These are phyloP conservation scores for Theobroma grandiflorum DNA, from an alignment of 441 rosid species.

Conservation along the genomic window DNA sequence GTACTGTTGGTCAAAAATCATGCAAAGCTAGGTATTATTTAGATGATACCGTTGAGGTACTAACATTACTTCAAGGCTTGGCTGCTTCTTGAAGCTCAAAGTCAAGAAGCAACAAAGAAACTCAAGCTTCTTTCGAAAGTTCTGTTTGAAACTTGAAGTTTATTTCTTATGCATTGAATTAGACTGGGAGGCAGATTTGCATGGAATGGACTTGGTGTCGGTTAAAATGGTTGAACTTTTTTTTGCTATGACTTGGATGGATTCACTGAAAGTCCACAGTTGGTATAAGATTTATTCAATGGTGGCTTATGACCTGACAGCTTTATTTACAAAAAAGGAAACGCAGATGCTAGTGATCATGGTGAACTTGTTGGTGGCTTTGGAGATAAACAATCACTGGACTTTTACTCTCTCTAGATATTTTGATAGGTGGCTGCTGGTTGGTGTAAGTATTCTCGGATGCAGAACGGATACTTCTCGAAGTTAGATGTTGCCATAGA, in stretches of 20 bases:
- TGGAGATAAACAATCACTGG: not conserved
- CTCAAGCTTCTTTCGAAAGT: slow-evolving; percentile 39
- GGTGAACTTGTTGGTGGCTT: slow-evolving; percentile 7
- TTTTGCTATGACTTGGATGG: not conserved
- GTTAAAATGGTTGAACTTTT: not conserved
- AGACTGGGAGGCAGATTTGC: slow-evolving; percentile 3
- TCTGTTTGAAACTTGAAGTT: slow-evolving; percentile 17
- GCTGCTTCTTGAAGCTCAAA: slow-evolving; percentile 32
- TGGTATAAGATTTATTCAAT: not conserved
- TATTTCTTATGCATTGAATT: not conserved
- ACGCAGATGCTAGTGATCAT: not conserved
- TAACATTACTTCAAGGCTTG: slow-evolving; percentile 21
- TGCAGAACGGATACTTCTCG: slow-evolving; percentile 18
- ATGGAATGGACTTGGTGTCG: slow-evolving; percentile 13
- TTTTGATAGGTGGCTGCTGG: slow-evolving; percentile 3
- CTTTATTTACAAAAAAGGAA: not conserved
- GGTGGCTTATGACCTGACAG: slow-evolving; percentile 1
- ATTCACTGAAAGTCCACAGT: not conserved
- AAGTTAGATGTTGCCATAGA: slow-evolving; percentile 7
- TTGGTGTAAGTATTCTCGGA: slow-evolving; percentile 26
- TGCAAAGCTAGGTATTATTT: slow-evolving; percentile 35
- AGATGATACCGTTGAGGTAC: slow-evolving; percentile 18
- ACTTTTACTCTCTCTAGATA: not conserved
- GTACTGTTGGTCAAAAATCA: slow-evolving; percentile 33
- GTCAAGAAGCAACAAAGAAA: slow-evolving; percentile 24